Base-by-base conservation (phyloP, 495 filamentous ascomycete genomes). In the Podospora tetraspora region DNA sequence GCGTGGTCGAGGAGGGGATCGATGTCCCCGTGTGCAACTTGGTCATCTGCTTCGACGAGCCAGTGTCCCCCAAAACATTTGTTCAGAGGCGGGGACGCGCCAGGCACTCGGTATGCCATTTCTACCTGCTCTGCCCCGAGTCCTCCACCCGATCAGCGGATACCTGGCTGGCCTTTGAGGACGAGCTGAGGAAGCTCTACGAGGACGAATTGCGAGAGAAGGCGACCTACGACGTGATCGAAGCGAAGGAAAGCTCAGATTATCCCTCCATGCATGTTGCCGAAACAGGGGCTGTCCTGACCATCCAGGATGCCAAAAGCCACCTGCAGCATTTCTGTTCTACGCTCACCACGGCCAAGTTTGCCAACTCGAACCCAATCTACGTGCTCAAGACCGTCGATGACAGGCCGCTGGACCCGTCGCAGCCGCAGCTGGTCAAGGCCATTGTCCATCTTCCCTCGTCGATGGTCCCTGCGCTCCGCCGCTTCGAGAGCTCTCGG, bases 1-100 rank as follows among this genome's bases (percentile, higher is more conserved):
- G 86, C 72, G 94, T 94, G 0, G 80, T 96, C 0, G 94, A 98
- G 77, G 95, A 99, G 78, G 95, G 94, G 0, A 91, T 99, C 56
- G 94, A 97, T 75, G 84, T 97, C 3, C 89, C 90, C 10, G 88
- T 89, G 8, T 97, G 94, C 75, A 91, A 94, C 72, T 73, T 92
- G 34, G 92, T 97, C 13, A 82, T 97, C n/a, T 95, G 92, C 73
- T 96, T 91, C 72, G 87, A 96, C 68, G 79, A 83, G 56, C 92
- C 92, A 4, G 75, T 80, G 7, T 94, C 90, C 65, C 78, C 96
- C 30, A 94, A 94, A 72, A 91, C 92, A 0, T 97, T 94, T 75
- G 87, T 99, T 21, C 94, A 99, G 75, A 85, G 94, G 23, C 87
- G 94, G 19, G 94, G 94, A 1, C 83, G 95, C 64, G 94, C 94